Evolutionary conservation across 177 flowering plant genomes (phyloP), one percentile per base, ranked within the genome.

Genomic region (Vitis hybrid): DNA sequence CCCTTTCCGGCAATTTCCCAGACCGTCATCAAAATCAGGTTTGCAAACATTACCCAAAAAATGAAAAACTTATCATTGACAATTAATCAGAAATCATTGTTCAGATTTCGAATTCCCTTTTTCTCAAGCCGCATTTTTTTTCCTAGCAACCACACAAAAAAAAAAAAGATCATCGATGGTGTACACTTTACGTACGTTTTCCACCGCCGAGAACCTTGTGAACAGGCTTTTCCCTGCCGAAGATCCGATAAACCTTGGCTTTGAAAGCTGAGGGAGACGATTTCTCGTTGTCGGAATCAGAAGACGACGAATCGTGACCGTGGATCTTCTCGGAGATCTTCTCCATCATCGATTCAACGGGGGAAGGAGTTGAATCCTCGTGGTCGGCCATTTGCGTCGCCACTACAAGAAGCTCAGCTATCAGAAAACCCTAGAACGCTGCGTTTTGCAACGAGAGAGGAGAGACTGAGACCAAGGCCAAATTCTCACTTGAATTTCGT

Each of bases 141-240:
- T 6, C 45, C 3, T 45, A 19, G 10, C 2, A 21, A 52, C 2
- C 33, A 60, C 31, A 65, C 8, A 21, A 0, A 39, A 6, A 13
- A 5, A 55, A 10, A 51, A 64, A 53, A 60, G 51, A 66, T 50
- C 26, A 12, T 39, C 45, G 8, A 39, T 39, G 45, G 45, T 39
- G 6, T 39, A 39, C 45, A 39, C 45, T 26, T 26, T 39, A 63
- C 87, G 3, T 87, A 87, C 90, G 89, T 73, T 88, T 88, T 64
- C 93, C 93, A 16, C 90, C 89, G 33, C 93, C 93, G 13, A 89
- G 75, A 62, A 85, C 85, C 69, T 85, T 59, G 78, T 89, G 93
- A 11, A 89, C 84, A 18, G 90, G 89, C 72, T 80, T 79, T 76
- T 87, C 81, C 70, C 93, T 78, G 1, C 91, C 93, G 50, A 87